A percentile compares a stretch with the other conserved stretches of the same genome.
phyloP scores from a whole-genome alignment of 495 filamentous ascomycete genomes.

The Daldinia bambusicola region DNA sequence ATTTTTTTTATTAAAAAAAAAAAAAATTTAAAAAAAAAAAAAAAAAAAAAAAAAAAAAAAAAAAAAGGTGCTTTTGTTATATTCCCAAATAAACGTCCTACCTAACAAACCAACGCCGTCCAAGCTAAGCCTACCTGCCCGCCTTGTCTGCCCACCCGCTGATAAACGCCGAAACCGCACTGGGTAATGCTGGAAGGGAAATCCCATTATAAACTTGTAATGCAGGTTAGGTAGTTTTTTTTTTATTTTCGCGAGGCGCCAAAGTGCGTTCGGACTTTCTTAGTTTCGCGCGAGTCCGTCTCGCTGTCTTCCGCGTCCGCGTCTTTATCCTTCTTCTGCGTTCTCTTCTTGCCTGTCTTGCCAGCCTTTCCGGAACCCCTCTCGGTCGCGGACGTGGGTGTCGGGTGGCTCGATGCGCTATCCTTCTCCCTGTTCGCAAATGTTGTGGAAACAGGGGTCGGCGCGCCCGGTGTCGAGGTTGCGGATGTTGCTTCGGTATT shows the following conservation, averaged over 20 bases:
- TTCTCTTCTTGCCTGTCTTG: constrained; percentile 43
- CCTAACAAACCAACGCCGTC: constrained; percentile 20
- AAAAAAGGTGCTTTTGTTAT: background rate
- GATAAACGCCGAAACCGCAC: constrained; percentile 13
- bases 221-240: too few species aligned
- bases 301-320: constrained; percentile 62
- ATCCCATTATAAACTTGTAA: background rate
- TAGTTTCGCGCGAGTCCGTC: constrained; percentile 56
- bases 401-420: constrained; percentile 56
- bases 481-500: constrained; percentile 52
- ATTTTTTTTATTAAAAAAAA: too few species aligned
- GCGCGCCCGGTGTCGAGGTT: constrained; percentile 56
- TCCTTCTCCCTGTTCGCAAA: constrained; percentile 52
- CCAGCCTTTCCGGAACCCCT: constrained; percentile 41
- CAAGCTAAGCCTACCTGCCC: constrained; percentile 1
- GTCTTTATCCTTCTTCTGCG: constrained; percentile 55
- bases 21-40: too few species aligned
- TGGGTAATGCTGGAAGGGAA: constrained; percentile 1
- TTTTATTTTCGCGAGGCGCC: constrained; percentile 59
- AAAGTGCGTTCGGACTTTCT: constrained; percentile 64
- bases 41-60: too few species aligned
- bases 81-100: background rate
- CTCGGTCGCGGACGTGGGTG: constrained; percentile 57
- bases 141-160: too few species aligned
- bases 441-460: constrained; percentile 60